phyloP scores from a whole-genome alignment of 2,329 filamentous ascomycete genomes.

The Pseudogymnoascus sp. region DNA sequence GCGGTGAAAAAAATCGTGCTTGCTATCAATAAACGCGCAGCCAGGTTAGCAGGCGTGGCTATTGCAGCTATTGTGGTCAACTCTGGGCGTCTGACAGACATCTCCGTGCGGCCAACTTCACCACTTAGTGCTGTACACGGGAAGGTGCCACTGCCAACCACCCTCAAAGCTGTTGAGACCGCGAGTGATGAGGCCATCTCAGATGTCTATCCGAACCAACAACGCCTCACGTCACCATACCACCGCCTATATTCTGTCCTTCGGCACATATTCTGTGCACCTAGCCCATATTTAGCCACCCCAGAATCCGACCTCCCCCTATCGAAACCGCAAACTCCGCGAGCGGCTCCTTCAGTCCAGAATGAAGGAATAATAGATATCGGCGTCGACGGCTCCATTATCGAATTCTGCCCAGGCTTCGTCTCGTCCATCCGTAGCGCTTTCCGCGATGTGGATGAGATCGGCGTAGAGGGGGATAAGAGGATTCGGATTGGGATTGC shows the following conservation, averaged over 20 bases:
- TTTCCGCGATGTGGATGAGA: conserved; percentile 64
- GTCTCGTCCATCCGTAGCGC: conserved; percentile 81
- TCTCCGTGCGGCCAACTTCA: conserved; percentile 37
- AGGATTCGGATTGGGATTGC: conserved; percentile 90
- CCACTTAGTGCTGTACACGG: conserved; percentile 20
- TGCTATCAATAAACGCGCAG: conserved; percentile 81
- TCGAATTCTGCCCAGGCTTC: conserved; percentile 94
- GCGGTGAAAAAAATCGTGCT: conserved; percentile 76
- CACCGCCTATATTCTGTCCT: neutral
- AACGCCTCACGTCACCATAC: neutral
- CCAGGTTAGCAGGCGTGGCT: conserved; percentile 78
- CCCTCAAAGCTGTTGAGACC: conserved; percentile 11
- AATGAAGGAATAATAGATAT: conserved; percentile 70
- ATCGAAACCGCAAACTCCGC: neutral
- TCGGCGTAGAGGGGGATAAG: conserved; percentile 71
- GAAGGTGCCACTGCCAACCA: conserved; percentile 14
- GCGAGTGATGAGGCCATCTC: neutral
- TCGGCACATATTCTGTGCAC: neutral
- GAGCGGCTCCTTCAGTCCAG: neutral
- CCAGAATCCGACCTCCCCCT: neutral
- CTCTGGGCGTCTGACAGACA: conserved; percentile 68
- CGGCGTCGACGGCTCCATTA: conserved; percentile 87
- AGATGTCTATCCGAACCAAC: neutral
- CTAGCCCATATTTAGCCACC: neutral
- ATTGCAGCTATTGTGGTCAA: conserved; percentile 77